These are phyloP conservation scores for Candolleomyces eurysporus DNA, from an alignment of 768 basidiomycete genomes.

Conservation along the genomic window DNA sequence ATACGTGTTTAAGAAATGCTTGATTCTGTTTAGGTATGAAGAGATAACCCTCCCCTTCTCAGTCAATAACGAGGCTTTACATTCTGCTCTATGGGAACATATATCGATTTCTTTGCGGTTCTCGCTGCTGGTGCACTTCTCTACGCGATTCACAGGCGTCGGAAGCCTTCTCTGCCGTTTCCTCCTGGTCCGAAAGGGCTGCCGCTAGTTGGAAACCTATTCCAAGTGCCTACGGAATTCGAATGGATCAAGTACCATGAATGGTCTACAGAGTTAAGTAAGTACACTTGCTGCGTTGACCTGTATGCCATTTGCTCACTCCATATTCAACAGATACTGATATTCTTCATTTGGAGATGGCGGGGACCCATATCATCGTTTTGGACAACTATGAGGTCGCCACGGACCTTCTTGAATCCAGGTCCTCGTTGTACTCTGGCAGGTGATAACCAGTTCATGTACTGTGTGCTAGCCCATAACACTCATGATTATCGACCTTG, in stretches of 20 bases:
- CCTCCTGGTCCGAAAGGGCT: constrained; percentile 42
- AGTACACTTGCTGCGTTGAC: neutral
- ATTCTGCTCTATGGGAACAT: neutral
- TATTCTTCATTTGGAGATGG: constrained; percentile 22
- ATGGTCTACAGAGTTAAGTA: constrained; percentile 39
- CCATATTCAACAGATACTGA: constrained; percentile 18
- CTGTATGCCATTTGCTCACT: neutral
- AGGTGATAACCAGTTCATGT: neutral
- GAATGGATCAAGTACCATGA: constrained; percentile 37
- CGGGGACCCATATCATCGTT: constrained; percentile 19
- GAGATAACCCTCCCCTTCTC: too few relatives aligned
- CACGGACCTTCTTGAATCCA: constrained; percentile 38
- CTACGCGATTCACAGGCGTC: too few relatives aligned
- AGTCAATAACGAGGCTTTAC: neutral
- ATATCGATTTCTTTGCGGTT: too few relatives aligned
- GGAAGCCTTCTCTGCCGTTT: constrained; percentile 17
- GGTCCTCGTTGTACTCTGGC: constrained; percentile 37
- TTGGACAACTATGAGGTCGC: constrained; percentile 32
- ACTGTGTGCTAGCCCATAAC: neutral
- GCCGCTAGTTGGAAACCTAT: constrained; percentile 40
- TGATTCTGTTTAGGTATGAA: too few relatives aligned
- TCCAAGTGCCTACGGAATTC: constrained; percentile 34
- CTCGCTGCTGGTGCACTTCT: too few relatives aligned
- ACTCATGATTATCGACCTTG: neutral
- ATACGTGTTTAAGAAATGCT: too few relatives aligned